phyloP scores from a whole-genome alignment of 306 rosid species.

The Dryas drummondii region DNA sequence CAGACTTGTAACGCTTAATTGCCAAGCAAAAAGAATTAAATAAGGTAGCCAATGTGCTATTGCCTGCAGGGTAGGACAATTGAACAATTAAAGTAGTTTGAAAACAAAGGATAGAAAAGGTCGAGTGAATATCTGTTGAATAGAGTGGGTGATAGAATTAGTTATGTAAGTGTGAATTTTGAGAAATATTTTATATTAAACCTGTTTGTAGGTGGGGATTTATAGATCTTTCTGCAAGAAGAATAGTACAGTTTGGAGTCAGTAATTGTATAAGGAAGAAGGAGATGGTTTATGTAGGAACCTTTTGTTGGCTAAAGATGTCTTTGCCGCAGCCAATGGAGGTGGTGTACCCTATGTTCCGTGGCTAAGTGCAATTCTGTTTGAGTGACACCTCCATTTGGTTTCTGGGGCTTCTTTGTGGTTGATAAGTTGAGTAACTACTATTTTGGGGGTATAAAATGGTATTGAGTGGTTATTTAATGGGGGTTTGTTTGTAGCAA shows the following conservation, averaged over 20 bases:
- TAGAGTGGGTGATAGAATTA: not conserved
- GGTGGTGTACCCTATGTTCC: no score
- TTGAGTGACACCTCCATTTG: no score
- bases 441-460: not conserved
- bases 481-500: not conserved
- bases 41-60: not conserved
- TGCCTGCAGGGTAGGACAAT: not conserved
- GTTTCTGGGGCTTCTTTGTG: not conserved
- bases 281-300: not conserved
- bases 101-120: not conserved
- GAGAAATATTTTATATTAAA: not conserved
- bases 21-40: not conserved
- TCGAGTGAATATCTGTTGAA: no score
- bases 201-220: not conserved
- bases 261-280: not conserved
- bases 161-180: not conserved
- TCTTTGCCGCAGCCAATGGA: not conserved
- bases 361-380: no score
- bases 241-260: not conserved
- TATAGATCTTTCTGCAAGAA: not conserved
- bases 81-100: not conserved
- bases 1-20: not conserved
- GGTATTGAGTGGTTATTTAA: not conserved
- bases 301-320: not conserved
- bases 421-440: not conserved